Evolutionary conservation across 805 yeast genomes (phyloP), one percentile per base, ranked within the genome.

Genomic region (Metschnikowia lachancei): DNA sequence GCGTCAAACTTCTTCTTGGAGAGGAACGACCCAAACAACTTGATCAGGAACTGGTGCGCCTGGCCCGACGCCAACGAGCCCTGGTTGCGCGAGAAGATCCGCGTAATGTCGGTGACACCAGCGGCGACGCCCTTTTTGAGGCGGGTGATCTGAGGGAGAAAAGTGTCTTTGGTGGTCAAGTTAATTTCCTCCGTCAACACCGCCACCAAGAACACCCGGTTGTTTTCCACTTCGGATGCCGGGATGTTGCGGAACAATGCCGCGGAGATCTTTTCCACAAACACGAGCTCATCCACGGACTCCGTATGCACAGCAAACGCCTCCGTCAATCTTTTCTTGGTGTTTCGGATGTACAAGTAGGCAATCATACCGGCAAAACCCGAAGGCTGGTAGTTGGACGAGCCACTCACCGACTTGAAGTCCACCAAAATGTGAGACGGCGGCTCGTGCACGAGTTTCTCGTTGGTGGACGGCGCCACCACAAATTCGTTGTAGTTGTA

Each of bases 121-220:
- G 90, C 91, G 32, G 92, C 94, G 13, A 89, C 79, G 47, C 96
- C 96, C 59, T 83, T 82, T 59, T 87, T 81, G 39, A 85, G 76
- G 37, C 69, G 61, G 32, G 64, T 63, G 17, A 79, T 53, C 30
- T 61, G 69, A 16, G 66, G 67, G 16, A 52, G 51, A 37, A 47
- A 57, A 10, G 59, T 49, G 12, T 69, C 68, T 49, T 67, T 65
- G 35, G 55, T 45, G 29, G 54, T 56, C 39, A 83, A 65, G 33
- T 78, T 75, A 41, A 87, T 75, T 39, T 79, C 81, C 62, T 89
- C 96, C 6, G 86, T 83, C 46, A 89, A 67, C 3, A 84, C 76
- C 0, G 88, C 92, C 32, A 85, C 95, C 53, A 89, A 71, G 57
- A 83, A 89, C 31, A 87, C 80, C 54, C 85, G 80, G 37, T 82